Conservation (phyloP, 768 basidiomycete species). For the Boletus vermiculosoides region DNA sequence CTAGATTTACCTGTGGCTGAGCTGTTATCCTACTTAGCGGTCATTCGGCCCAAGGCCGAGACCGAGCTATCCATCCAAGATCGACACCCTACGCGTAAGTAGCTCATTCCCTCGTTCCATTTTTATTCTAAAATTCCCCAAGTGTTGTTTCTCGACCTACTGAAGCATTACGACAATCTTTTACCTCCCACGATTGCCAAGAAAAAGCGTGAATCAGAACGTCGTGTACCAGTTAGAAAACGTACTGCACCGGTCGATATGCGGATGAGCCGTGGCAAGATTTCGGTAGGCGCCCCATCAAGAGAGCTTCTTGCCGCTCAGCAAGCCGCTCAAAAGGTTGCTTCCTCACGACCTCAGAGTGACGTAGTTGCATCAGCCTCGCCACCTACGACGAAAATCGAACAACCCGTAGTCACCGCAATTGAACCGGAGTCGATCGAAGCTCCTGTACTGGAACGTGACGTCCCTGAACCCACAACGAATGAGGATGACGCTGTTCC, state of each 20-base stretch:
- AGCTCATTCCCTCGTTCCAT: background rate
- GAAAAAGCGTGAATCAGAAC: slow-evolving; percentile 86
- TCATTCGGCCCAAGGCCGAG: slow-evolving; percentile 81
- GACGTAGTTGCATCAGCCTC: slow-evolving; percentile 11
- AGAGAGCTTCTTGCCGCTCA: slow-evolving; percentile 72
- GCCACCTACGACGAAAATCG: slow-evolving; percentile 12
- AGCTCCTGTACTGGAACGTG: background rate
- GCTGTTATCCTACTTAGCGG: slow-evolving; percentile 42
- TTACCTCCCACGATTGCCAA: slow-evolving; percentile 79
- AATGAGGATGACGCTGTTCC: slow-evolving; percentile 20
- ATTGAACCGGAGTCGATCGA: slow-evolving; percentile 18
- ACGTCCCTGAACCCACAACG: slow-evolving; percentile 1
- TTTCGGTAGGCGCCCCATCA: slow-evolving; percentile 69
- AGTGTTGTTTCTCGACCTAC: slow-evolving; percentile 85
- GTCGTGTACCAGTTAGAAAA: slow-evolving; percentile 79
- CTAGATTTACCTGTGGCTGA: background rate
- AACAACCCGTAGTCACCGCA: slow-evolving; percentile 19
- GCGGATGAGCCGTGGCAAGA: slow-evolving; percentile 76
- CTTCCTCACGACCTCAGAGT: slow-evolving; percentile 27
- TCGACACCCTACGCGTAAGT: slow-evolving; percentile 76
- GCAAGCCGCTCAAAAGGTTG: slow-evolving; percentile 56
- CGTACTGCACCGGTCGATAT: slow-evolving; percentile 87
- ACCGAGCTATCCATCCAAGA: slow-evolving; percentile 87
- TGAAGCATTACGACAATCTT: slow-evolving; percentile 70
- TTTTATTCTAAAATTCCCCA: background rate